A percentile compares a stretch with the other conserved stretches of the same genome.
Evolutionary conservation across 768 basidiomycete species (phyloP).

Genomic region (Xerocomus spinulosus): DNA sequence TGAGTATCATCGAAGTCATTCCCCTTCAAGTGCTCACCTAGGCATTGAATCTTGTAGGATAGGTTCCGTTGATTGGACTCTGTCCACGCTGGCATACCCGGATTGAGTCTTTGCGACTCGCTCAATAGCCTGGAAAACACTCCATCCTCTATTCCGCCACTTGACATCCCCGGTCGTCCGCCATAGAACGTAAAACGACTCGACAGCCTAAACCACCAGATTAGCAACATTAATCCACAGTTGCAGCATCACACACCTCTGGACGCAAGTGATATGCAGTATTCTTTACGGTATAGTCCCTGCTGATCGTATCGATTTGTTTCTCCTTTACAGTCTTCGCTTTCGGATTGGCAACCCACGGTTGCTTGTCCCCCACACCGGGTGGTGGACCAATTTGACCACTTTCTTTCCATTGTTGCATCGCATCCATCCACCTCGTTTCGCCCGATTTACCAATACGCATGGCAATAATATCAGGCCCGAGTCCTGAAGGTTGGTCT

Average conservation of each 20-base stretch:
- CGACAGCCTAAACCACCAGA: constrained; percentile 49
- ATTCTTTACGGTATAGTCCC: constrained; percentile 53
- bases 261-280: constrained; percentile 58
- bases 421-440: constrained; percentile 26
- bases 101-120: constrained; percentile 49
- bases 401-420: constrained; percentile 46
- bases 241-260: constrained; percentile 45
- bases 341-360: constrained; percentile 25
- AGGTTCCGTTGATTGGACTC: constrained; percentile 43
- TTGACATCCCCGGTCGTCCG: constrained; percentile 58
- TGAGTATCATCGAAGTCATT: neutral
- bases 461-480: constrained; percentile 52
- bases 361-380: constrained; percentile 41
- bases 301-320: constrained; percentile 24
- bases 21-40: constrained; percentile 46
- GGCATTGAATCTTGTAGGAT: constrained; percentile 58
- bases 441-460: constrained; percentile 22
- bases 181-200: constrained; percentile 71
- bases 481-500: constrained; percentile 64
- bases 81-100: constrained; percentile 58
- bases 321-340: constrained; percentile 15
- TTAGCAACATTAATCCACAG: neutral
- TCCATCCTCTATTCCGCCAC: constrained; percentile 73
- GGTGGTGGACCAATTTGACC: constrained; percentile 48
- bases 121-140: constrained; percentile 64